These are phyloP conservation scores for Eucalyptus pauciflora DNA, from an alignment of 345 rosid species.

Conservation along the genomic window DNA sequence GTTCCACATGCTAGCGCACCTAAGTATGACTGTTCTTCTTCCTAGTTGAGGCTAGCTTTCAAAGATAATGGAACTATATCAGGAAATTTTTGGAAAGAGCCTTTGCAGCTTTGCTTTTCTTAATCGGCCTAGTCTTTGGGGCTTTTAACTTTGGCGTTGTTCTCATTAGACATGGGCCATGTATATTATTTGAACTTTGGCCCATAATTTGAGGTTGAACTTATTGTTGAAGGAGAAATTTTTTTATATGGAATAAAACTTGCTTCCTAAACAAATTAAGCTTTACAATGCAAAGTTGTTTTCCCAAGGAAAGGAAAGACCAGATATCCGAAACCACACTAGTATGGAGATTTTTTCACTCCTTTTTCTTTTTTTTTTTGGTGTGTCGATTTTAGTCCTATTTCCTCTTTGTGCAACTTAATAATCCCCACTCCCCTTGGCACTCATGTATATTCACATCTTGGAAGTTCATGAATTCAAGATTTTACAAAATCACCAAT, in stretches of 20 bases:
- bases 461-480: not conserved
- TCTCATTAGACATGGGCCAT: not conserved
- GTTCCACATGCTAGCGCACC: fast-evolving
- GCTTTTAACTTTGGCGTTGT: not conserved
- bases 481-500: not conserved
- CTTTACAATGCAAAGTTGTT: not conserved
- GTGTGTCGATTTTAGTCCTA: too few relatives aligned
- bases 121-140: too few relatives aligned
- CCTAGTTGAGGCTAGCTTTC: not conserved
- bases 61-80: not conserved
- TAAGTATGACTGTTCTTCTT: not conserved
- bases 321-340: fast-evolving
- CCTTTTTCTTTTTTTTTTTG: too few relatives aligned
- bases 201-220: not conserved
- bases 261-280: not conserved
- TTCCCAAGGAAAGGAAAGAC: not conserved
- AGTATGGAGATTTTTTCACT: not conserved
- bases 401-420: not conserved
- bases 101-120: too few relatives aligned
- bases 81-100: too few relatives aligned
- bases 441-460: too few relatives aligned
- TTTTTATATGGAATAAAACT: too few relatives aligned
- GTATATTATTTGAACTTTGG: fast-evolving
- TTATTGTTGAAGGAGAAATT: not conserved
- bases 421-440: not conserved